Evolutionary conservation across 768 basidiomycete species (phyloP), one percentile per base, ranked within the genome.

Genomic region (Hortiboletus campestris): DNA sequence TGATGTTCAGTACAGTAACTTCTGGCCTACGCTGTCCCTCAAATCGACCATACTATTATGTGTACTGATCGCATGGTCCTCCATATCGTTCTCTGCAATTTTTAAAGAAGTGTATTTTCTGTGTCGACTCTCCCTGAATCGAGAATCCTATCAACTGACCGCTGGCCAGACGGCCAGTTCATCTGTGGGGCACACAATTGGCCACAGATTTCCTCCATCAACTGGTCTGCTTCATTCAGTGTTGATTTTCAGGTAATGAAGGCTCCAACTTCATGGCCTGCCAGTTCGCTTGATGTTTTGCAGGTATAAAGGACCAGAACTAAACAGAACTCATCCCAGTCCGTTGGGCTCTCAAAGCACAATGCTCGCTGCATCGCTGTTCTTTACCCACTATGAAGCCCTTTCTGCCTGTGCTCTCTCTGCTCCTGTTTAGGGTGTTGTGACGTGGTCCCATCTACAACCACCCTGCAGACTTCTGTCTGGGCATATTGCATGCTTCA

Each of bases 401-500:
- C n/a, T n/a, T n/a, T n/a, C n/a, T 19, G 28, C 45, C 25, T 44
- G 11, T 11, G 17, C 28, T n/a, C 32, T 32, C 29, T 19, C n/a
- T 32, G 4, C n/a, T 32, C 29, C 13, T 41, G 20, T 19, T 20
- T 17, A 28, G 17, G 29, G 5, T 14, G 19, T 32, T 29, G 28
- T 32, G n/a, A 29, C 17, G 28, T n/a, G 3, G 17, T n/a, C 16
- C 17, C 8, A 16, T 16, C 36, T n/a, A 17, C 63, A 72, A 75
- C 62, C 63, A 64, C 49, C 13, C 61, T n/a, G n/a, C n/a, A n/a
- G 39, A 46, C 32, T 57, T 51, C 44, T 62, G 62, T 34, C 67
- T 72, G 19, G 17, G 41, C 58, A 60, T 13, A 71, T 71, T 42
- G 67, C 72, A n/a, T 76, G 73, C 64, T 74, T 71, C 32, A 64